Conservation (phyloP, 306 rosid species). For the Albizia julibrissin region DNA sequence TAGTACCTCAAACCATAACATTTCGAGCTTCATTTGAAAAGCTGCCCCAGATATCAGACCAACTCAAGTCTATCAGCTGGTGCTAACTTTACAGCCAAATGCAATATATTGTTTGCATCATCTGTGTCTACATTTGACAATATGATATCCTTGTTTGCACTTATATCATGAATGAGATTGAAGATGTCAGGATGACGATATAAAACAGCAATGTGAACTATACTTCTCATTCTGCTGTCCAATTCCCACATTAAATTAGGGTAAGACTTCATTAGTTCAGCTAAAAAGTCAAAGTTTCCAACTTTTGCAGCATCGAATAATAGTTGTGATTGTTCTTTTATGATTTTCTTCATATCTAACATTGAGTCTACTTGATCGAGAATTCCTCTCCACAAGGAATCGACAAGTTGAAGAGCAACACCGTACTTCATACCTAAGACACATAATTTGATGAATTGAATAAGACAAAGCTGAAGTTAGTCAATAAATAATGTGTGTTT, state of each 20-base stretch:
- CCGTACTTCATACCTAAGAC: not conserved
- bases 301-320: slow-evolving; percentile 37
- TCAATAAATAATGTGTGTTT: too few relatives aligned
- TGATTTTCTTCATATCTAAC: not conserved
- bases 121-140: not conserved
- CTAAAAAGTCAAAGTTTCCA: slow-evolving; percentile 46
- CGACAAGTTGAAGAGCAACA: slow-evolving; percentile 30
- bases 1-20: not conserved
- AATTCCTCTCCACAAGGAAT: slow-evolving; percentile 20
- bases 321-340: slow-evolving; percentile 14
- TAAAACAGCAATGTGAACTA: slow-evolving; percentile 9
- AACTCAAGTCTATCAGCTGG: not conserved
- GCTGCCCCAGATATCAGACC: slow-evolving; percentile 43
- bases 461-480: too few relatives aligned
- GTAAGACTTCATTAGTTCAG: slow-evolving; percentile 30
- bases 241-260: slow-evolving; percentile 28
- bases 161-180: slow-evolving; percentile 40
- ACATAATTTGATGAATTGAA: not conserved
- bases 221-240: not conserved
- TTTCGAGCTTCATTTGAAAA: slow-evolving; percentile 26
- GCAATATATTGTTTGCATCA: slow-evolving; percentile 25
- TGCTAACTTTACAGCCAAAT: slow-evolving; percentile 35
- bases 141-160: slow-evolving; percentile 24
- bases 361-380: not conserved
- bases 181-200: slow-evolving; percentile 39